Base-by-base conservation (phyloP, 1,284 basidiomycete genomes). In the Xanthoconium separans region DNA sequence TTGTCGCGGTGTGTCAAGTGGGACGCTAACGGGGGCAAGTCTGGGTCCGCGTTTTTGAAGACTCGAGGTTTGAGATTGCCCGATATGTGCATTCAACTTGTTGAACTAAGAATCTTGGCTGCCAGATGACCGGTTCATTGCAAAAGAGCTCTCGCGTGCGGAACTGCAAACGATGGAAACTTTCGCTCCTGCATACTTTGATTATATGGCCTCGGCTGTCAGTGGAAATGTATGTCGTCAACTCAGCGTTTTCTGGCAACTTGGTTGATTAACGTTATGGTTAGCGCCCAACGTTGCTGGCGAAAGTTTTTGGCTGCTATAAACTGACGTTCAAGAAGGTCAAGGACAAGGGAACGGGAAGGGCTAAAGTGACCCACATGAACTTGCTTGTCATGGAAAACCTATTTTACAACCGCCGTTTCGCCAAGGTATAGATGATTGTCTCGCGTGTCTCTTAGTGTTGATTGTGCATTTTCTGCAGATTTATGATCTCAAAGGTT, bases 301-400 rank as follows among this genome's bases (percentile, higher is more conserved):
- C 96, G 36, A 99, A 99, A 76, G 91, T 98, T 53, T 98, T 98
- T 61, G 97, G 97, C 1, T 96, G 95, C 66, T 99, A 93, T 74
- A 95, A 98, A 65, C 83, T 99, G 58, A 94, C 93, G 2, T 95
- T 95, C 75, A 85, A 85, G 62, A 96, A 95, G 69, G 84, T 85
- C 0, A 86, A 83, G 60, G 86, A 87, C 58, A 81, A 75, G 56
- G 76, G 77, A 13, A 64, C 78, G 3, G 81, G 77, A 45, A 88
- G 83, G 65, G 82, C 87, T 3, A 92, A 92, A 69, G 82, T 86
- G 9, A 91, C 91, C 22, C 87, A 95, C 65, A 94, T 98, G 89
- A 98, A 98, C 66, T 79, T 98, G 27, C 77, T 98, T 42, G 93
- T 99, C 51, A 98, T 98, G 93, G 93, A 99, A 73, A 99, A 99